phyloP scores from a whole-genome alignment of 306 rosid species.

The Pyrus bretschneideri region DNA sequence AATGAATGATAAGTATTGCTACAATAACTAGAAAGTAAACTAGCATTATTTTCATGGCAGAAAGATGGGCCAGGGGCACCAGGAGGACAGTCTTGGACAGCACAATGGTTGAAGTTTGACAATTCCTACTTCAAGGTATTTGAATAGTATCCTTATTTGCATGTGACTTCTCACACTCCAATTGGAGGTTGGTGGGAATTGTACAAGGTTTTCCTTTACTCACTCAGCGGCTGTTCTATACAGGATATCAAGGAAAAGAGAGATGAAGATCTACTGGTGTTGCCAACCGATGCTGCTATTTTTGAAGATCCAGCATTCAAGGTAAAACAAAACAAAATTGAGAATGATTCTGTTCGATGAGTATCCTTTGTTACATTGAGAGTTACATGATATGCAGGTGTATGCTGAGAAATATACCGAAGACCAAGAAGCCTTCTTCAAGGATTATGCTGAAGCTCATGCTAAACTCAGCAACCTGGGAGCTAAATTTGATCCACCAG shows the following conservation, averaged over 20 bases:
- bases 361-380: not conserved
- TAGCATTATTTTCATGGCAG: conserved; percentile 36
- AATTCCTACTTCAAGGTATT: conserved; percentile 90
- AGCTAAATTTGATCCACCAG: conserved; percentile 93
- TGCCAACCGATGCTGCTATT: conserved; percentile 94
- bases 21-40: conserved; percentile 12
- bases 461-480: conserved; percentile 95
- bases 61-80: conserved; percentile 98
- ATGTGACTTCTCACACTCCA: not conserved
- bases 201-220: conserved; percentile 14
- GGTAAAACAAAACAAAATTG: conserved; percentile 33
- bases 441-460: conserved; percentile 98
- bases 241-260: conserved; percentile 85
- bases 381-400: conserved; percentile 38
- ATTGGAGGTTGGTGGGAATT: not conserved
- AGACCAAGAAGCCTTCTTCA: conserved; percentile 85
- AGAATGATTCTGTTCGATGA: not conserved
- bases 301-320: conserved; percentile 91
- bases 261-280: conserved; percentile 79
- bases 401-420: conserved; percentile 88
- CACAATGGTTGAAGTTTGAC: conserved; percentile 90
- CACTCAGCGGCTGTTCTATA: conserved; percentile 16
- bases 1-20: not conserved
- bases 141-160: not conserved
- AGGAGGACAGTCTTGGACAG: conserved; percentile 99